phyloP scores from a whole-genome alignment of 352 stramenopile species.

The Thalassiosira pacifica region DNA sequence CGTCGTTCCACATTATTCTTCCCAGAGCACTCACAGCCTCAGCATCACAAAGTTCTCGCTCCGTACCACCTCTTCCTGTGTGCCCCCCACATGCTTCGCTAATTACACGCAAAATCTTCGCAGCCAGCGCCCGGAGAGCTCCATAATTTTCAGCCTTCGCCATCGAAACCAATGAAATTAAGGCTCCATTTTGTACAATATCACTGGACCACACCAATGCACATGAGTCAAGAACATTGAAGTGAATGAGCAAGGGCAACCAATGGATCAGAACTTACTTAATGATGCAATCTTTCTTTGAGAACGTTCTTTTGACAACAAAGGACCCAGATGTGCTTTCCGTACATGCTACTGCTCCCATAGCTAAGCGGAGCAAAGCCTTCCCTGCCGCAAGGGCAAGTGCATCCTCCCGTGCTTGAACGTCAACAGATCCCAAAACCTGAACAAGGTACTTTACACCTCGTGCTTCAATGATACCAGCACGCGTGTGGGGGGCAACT shows the following conservation, averaged over 20 bases:
- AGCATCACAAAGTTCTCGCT: conserved; percentile 58
- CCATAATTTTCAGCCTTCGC: conserved; percentile 50
- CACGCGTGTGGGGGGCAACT: conserved; percentile 72
- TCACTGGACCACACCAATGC: too few species aligned
- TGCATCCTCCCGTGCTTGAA: conserved; percentile 38
- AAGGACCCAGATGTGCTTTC: not conserved
- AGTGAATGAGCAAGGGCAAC: not conserved
- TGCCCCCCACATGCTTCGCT: conserved; percentile 64
- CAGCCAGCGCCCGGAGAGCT: conserved; percentile 66
- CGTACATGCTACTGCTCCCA: conserved; percentile 36
- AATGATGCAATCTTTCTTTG: conserved; percentile 50
- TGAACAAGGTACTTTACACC: conserved; percentile 74
- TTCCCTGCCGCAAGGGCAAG: conserved; percentile 65
- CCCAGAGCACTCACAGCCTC: conserved; percentile 65
- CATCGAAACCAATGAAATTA: conserved; percentile 73
- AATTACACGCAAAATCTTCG: conserved; percentile 70
- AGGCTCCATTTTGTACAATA: conserved; percentile 72
- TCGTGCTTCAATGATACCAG: conserved; percentile 72
- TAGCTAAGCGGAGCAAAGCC: conserved; percentile 70
- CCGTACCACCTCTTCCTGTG: conserved; percentile 39
- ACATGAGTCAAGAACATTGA: not conserved
- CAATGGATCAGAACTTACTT: conserved; percentile 52
- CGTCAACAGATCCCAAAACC: conserved; percentile 62
- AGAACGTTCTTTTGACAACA: not conserved
- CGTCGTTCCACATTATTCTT: conserved; percentile 53